Percentiles rank a stretch among this genome's conserved stretches.
phyloP scores from a whole-genome alignment of 768 basidiomycete species.

The Galerina marginata region DNA sequence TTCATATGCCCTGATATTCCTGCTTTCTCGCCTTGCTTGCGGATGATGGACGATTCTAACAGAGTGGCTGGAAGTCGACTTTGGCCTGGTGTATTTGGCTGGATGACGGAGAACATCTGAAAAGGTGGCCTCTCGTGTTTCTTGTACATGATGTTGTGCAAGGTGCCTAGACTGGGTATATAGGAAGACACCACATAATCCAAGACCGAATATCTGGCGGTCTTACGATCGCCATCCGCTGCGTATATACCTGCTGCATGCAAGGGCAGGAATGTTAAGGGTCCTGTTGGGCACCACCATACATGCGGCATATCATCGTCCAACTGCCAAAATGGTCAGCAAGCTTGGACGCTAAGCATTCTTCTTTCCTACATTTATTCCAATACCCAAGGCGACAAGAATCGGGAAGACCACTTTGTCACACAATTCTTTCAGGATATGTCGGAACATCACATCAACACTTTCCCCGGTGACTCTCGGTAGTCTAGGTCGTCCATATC shows the following conservation, averaged over 20 bases:
- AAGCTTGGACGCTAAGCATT: not conserved
- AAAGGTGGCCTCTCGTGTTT: not conserved
- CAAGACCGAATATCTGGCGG: not conserved
- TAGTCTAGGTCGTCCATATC: slow-evolving; percentile 17
- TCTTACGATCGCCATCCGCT: slow-evolving; percentile 18
- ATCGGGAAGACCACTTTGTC: slow-evolving; percentile 6
- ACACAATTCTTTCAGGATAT: slow-evolving; percentile 13
- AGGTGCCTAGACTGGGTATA: slow-evolving; percentile 17
- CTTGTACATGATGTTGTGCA: slow-evolving; percentile 15
- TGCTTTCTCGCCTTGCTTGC: not conserved
- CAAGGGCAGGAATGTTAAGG: slow-evolving; percentile 32
- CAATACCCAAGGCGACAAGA: not conserved
- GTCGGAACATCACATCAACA: slow-evolving; percentile 2
- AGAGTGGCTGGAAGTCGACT: slow-evolving; percentile 10
- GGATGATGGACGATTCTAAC: slow-evolving; percentile 6
- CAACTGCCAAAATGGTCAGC: slow-evolving; percentile 10
- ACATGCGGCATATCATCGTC: slow-evolving; percentile 27
- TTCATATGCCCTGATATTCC: not conserved
- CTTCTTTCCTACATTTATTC: not conserved
- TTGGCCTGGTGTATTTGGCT: slow-evolving; percentile 12
- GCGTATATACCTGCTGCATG: slow-evolving; percentile 36
- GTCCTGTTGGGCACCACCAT: slow-evolving; percentile 36
- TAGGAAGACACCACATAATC: slow-evolving; percentile 26
- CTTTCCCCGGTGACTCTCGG: not conserved
- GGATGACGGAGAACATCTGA: slow-evolving; percentile 11